Evolutionary conservation across 345 rosid species (phyloP).

Genomic region (Brassica napus): Da-Ae NC_063445.1:11344001-11344500

Average conservation of each 20-base stretch:
- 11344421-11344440: conserved; percentile 5
- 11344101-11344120: not conserved
- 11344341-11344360: not conserved
- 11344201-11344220: not conserved
- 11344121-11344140: not conserved
- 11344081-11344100: not conserved
- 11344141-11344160: conserved; percentile 3
- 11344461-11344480: conserved; percentile 2
- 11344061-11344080: conserved; percentile 85
- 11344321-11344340: too few relatives aligned
- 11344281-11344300: conserved; percentile 4
- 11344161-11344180: conserved; percentile 11
- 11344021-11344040: conserved; percentile 81
- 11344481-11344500: not conserved
- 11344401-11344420: conserved; percentile 12
- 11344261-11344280: not conserved
- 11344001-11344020: conserved; percentile 71
- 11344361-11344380: conserved; percentile 1
- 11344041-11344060: conserved; percentile 94
- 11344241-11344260: not conserved
- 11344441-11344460: not conserved
- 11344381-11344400: conserved; percentile 14
- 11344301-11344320: not conserved
- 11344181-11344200: not conserved
- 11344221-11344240: not conserved